phyloP scores from a whole-genome alignment of 2,329 filamentous ascomycete genomes.

The Alternaria metachromatica region DNA sequence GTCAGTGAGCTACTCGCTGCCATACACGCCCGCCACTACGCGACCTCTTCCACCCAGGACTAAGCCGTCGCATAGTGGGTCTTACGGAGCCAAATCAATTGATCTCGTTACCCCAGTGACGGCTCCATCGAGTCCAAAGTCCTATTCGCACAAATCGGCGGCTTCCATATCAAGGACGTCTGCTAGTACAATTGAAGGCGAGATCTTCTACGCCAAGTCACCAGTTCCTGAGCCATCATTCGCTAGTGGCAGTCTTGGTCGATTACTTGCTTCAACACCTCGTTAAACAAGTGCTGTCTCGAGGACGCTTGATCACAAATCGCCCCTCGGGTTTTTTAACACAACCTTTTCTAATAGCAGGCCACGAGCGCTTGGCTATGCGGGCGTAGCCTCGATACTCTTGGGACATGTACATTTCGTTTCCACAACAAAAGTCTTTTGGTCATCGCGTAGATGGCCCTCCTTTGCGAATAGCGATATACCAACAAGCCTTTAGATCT shows the following conservation, averaged over 20 bases:
- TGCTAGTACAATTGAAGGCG: constrained; percentile 45
- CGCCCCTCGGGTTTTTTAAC: not conserved
- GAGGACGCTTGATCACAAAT: not conserved
- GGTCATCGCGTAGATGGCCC: not conserved
- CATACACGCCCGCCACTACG: constrained; percentile 47
- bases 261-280: constrained; percentile 41
- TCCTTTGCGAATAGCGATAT: constrained; percentile 1
- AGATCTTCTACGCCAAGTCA: constrained; percentile 47
- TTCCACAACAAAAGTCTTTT: constrained; percentile 1
- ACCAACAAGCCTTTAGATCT: not conserved
- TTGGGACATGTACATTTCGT: not conserved
- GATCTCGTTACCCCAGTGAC: constrained; percentile 55
- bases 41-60: constrained; percentile 50
- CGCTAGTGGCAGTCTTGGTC: constrained; percentile 48
- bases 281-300: constrained; percentile 5
- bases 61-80: constrained; percentile 46
- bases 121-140: constrained; percentile 42
- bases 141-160: constrained; percentile 43
- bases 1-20: constrained; percentile 54
- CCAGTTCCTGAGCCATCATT: constrained; percentile 42
- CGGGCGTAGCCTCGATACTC: constrained; percentile 5
- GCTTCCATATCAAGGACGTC: constrained; percentile 42
- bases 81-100: constrained; percentile 50
- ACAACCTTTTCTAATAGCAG: constrained; percentile 1
- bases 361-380: constrained; percentile 2